These are phyloP conservation scores for Xerocomus brunneocitrinus DNA, from an alignment of 768 basidiomycete genomes.

Conservation along the genomic window DNA sequence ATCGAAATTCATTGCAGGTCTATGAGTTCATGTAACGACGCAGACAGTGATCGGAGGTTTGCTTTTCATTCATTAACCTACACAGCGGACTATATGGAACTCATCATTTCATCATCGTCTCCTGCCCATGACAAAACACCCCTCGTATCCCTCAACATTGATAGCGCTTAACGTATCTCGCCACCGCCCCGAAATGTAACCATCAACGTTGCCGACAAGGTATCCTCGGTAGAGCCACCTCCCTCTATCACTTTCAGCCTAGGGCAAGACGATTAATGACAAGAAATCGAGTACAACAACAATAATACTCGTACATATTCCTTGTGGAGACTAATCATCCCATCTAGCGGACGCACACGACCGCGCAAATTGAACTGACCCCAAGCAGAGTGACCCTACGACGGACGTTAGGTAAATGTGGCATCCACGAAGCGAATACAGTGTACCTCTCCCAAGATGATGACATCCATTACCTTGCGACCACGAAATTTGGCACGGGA, in stretches of 20 bases:
- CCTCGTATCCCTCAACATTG: slow-evolving; percentile 72
- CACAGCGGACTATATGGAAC: too few relatives aligned
- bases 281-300: background rate
- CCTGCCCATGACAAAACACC: slow-evolving; percentile 74
- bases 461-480: slow-evolving; percentile 48
- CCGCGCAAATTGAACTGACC: slow-evolving; percentile 80
- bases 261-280: slow-evolving; percentile 1
- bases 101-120: slow-evolving; percentile 37
- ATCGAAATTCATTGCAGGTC: background rate
- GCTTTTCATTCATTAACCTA: too few relatives aligned
- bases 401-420: slow-evolving; percentile 3
- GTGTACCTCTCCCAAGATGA: slow-evolving; percentile 69
- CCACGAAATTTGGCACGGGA: slow-evolving; percentile 18
- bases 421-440: background rate
- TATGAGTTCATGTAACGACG: too few relatives aligned
- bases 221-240: slow-evolving; percentile 86
- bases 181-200: slow-evolving; percentile 81
- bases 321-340: slow-evolving; percentile 76
- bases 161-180: slow-evolving; percentile 72
- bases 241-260: slow-evolving; percentile 72
- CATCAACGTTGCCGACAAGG: slow-evolving; percentile 63
- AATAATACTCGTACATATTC: slow-evolving; percentile 59
- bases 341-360: slow-evolving; percentile 76
- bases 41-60: too few relatives aligned
- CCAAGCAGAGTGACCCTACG: slow-evolving; percentile 87